Evolutionary conservation across 148 eudicot species (phyloP).

Genomic region (Salicornia ramosissima): DNA sequence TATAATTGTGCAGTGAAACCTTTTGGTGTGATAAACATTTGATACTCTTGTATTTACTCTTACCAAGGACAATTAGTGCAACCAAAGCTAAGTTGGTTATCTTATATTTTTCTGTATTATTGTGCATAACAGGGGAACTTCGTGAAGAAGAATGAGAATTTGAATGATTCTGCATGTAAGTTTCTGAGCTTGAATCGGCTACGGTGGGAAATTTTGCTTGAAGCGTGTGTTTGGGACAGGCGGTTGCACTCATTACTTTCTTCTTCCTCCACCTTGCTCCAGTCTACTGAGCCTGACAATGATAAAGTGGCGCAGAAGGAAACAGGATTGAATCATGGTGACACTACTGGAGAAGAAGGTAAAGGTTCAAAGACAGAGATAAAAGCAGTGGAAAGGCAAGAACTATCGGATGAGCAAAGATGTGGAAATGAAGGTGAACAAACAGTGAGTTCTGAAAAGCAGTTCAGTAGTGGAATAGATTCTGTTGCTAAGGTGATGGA

Average conservation of each 20-base stretch:
- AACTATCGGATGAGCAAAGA: background rate
- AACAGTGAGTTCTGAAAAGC: slow-evolving; percentile 16
- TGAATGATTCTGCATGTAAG: slow-evolving; percentile 36
- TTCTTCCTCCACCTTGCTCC: slow-evolving; percentile 33
- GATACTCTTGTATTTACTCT: background rate
- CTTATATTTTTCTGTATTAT: slow-evolving; percentile 4
- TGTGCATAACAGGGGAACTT: slow-evolving; percentile 44
- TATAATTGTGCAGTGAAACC: background rate
- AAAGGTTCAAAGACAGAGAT: slow-evolving; percentile 4
- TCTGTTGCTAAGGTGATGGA: background rate
- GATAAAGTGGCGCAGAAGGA: slow-evolving; percentile 7
- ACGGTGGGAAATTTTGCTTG: slow-evolving; percentile 61
- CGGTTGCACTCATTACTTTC: slow-evolving; percentile 64
- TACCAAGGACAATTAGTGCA: background rate
- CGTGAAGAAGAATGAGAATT: slow-evolving; percentile 39
- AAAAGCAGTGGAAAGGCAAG: slow-evolving; percentile 6
- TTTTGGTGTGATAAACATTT: background rate
- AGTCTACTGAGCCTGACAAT: slow-evolving; percentile 21
- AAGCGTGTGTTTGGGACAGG: slow-evolving; percentile 73
- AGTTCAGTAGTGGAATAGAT: slow-evolving; percentile 3
- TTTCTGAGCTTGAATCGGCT: slow-evolving; percentile 60
- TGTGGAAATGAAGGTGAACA: slow-evolving; percentile 13
- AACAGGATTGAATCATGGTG: slow-evolving; percentile 12
- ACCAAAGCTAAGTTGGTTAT: background rate
- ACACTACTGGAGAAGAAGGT: slow-evolving; percentile 19